A percentile compares a stretch with the other conserved stretches of the same genome.
Conservation (phyloP, 306 rosid species). For the Acacia acuminata region DNA sequence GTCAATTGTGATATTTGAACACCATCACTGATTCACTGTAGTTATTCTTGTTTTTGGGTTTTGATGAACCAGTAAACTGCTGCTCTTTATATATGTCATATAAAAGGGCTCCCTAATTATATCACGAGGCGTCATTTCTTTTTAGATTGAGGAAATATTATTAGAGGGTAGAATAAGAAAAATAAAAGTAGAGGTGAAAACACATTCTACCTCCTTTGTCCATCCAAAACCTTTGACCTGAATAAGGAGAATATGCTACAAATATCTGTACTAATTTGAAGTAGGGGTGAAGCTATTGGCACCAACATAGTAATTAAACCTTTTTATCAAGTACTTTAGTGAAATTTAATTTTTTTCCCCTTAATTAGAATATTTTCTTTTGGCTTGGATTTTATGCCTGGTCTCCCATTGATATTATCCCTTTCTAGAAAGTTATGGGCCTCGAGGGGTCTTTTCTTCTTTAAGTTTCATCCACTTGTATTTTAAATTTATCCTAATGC, state of each 20-base stretch:
- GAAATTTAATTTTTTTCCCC: not conserved
- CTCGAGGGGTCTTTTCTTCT: not conserved
- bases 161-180: not conserved
- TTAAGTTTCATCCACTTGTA: not conserved
- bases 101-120: not conserved
- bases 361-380: not conserved
- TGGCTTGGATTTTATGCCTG: not conserved
- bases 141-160: not conserved
- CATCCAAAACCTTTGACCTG: not conserved
- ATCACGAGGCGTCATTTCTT: not conserved
- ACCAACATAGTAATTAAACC: not conserved
- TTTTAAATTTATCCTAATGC: not conserved
- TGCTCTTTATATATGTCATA: not conserved
- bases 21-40: not conserved
- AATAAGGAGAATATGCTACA: not conserved
- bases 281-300: not conserved
- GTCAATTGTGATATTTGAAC: not conserved
- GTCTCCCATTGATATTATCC: not conserved
- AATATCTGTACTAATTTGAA: not conserved
- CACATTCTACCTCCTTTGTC: not conserved
- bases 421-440: too few species aligned
- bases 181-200: not conserved
- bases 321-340: not conserved
- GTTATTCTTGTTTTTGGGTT: not conserved
- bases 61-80: not conserved